Evolutionary conservation across 306 rosid species (phyloP).

Genomic region (Echinosophora koreensis): DNA sequence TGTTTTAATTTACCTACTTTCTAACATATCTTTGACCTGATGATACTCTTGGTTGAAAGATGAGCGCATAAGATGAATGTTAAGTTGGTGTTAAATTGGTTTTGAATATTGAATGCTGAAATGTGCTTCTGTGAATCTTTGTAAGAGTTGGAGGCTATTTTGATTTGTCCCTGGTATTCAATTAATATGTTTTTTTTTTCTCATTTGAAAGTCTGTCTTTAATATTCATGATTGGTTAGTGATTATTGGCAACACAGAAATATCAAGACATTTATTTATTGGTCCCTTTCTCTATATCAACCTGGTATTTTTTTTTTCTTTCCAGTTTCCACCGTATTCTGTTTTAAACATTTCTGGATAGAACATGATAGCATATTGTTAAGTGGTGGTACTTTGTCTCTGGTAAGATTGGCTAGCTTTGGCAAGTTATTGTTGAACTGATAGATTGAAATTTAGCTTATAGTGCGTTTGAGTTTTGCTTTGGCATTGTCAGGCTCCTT

Average conservation of each 20-base stretch:
- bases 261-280: no score
- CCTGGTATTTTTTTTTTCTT: no score
- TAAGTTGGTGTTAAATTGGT: slow-evolving; percentile 32
- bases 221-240: no score
- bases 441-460: slow-evolving; percentile 40
- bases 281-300: no score
- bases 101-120: slow-evolving; percentile 34
- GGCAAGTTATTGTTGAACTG: slow-evolving; percentile 39
- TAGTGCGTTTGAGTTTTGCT: slow-evolving; percentile 46
- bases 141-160: not conserved
- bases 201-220: no score
- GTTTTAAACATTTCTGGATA: no score
- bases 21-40: slow-evolving; percentile 34
- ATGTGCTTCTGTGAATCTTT: slow-evolving; percentile 30
- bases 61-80: slow-evolving; percentile 29
- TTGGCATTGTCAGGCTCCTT: slow-evolving; percentile 50
- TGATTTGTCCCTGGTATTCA: not conserved
- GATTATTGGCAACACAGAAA: no score
- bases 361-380: no score
- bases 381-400: not conserved
- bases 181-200: not conserved
- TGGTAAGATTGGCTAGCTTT: slow-evolving; percentile 37
- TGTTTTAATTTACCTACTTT: slow-evolving; percentile 26
- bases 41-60: slow-evolving; percentile 44
- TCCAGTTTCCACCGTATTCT: no score